A percentile compares a stretch with the other conserved stretches of the same genome.
Evolutionary conservation across 768 basidiomycete species (phyloP).

Genomic region (Boletus insuetus): DNA sequence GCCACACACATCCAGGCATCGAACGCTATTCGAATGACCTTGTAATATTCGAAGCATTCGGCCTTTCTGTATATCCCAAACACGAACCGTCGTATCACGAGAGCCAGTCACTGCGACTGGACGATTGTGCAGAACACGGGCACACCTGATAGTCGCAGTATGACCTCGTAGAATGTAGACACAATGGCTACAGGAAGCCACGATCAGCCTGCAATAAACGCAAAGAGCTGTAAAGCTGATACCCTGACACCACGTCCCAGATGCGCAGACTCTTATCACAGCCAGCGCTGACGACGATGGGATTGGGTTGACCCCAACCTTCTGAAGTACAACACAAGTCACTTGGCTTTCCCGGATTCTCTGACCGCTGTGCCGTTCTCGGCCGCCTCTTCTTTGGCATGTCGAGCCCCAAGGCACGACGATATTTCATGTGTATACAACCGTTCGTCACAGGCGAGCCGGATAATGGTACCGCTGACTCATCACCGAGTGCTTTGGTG

Average conservation of each 20-base stretch:
- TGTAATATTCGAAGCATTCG: conserved; percentile 58
- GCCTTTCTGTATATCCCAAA: conserved; percentile 92
- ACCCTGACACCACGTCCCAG: conserved; percentile 90
- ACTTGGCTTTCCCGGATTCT: conserved; percentile 39
- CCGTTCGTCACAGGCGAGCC: conserved; percentile 16
- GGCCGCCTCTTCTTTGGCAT: conserved; percentile 21
- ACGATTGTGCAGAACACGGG: conserved; percentile 81
- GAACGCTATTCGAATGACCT: conserved; percentile 80
- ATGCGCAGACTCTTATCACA: conserved; percentile 91
- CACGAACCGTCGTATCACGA: conserved; percentile 78
- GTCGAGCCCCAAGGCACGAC: conserved; percentile 50
- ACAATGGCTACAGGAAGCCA: conserved; percentile 44
- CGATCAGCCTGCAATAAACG: conserved; percentile 3
- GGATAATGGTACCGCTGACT: not conserved
- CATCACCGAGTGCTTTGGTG: conserved; percentile 6
- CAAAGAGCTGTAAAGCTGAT: conserved; percentile 19
- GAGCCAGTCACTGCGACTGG: conserved; percentile 91
- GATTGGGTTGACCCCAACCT: conserved; percentile 87
- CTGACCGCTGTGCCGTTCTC: conserved; percentile 15
- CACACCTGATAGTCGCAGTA: conserved; percentile 86
- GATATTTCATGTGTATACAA: conserved; percentile 36
- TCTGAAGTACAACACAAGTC: conserved; percentile 63
- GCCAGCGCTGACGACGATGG: conserved; percentile 86
- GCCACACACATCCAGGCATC: conserved; percentile 87
- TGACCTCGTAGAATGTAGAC: conserved; percentile 82